A percentile compares a stretch with the other conserved stretches of the same genome.
Evolutionary conservation across 2,329 filamentous ascomycete genomes (phyloP).

Genomic region (Aaosphaeria pasadenensis): DNA sequence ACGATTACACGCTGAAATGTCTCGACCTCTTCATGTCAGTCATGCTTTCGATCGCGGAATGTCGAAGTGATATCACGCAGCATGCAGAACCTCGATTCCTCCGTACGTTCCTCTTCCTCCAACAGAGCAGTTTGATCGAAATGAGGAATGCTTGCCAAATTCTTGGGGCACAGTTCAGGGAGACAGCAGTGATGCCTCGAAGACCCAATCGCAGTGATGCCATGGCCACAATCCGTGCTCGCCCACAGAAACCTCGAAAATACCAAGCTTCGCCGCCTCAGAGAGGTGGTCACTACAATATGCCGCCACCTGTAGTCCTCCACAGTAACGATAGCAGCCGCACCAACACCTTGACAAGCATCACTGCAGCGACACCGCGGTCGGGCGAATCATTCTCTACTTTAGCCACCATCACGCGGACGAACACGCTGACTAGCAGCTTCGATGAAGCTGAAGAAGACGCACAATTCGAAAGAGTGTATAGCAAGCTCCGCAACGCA

Average conservation of each 20-base stretch:
- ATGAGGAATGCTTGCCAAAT: slow-evolving; percentile 57
- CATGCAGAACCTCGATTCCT: slow-evolving; percentile 57
- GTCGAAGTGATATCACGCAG: slow-evolving; percentile 48
- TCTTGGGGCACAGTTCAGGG: slow-evolving; percentile 43
- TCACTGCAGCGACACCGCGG: slow-evolving; percentile 62
- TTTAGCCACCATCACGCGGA: slow-evolving; percentile 44
- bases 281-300: slow-evolving; percentile 28
- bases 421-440: slow-evolving; percentile 57
- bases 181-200: slow-evolving; percentile 16
- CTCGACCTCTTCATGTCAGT: slow-evolving; percentile 36
- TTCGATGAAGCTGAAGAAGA: slow-evolving; percentile 69
- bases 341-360: slow-evolving; percentile 52
- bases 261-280: slow-evolving; percentile 33
- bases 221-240: slow-evolving; percentile 24
- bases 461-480: slow-evolving; percentile 77
- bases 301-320: slow-evolving; percentile 40
- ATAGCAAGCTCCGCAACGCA: slow-evolving; percentile 69
- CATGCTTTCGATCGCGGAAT: slow-evolving; percentile 35
- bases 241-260: slow-evolving; percentile 26
- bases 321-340: slow-evolving; percentile 49
- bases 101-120: slow-evolving; percentile 57
- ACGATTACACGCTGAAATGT: slow-evolving; percentile 31
- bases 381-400: slow-evolving; percentile 79
- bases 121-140: slow-evolving; percentile 58
- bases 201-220: slow-evolving; percentile 19